Base-by-base conservation (phyloP, 208 protist species). In the Trypanosoma vivax region DNA sequence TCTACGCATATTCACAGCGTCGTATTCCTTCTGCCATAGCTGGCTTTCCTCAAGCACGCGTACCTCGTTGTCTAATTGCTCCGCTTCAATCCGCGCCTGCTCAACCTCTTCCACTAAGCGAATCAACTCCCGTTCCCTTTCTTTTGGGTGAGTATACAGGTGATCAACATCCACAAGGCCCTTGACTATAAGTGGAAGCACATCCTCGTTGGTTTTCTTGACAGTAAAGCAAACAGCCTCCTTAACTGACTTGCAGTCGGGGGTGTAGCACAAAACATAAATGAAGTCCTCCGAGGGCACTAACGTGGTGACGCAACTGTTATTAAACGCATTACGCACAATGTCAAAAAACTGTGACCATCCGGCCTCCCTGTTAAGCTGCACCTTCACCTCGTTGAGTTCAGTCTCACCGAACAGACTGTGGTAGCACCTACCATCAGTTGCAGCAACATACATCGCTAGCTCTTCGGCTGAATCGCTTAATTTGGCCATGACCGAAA, bases 31-130 rank as follows among this genome's bases (percentile, higher is more conserved):
- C 57, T 76, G 84, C 29, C 81, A 66, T 23, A 41, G 56, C 29
- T 86, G 40, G 37, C 68, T 87, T 47, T 89, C 84, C 45, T 79
- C 71, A 48, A 94, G 53, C n/a, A 86, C 68, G 21, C 68, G 34
- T 10, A 73, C 56, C 70, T 96, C 84, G 1, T 56, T 61, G 33
- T 92, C 84, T 2, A 92, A 68, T 25, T 59, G 60, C 13, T 79
- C 71, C 14, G 61, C 64, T 51, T 77, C 68, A 25, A 56, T 50
- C 16, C 34, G 28, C 33, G 74, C 54, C 6, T 71, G 57, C 16
- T 50, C 55, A 38, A 85, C 68, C 25, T 79, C 70, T 31, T 59
- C 59, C 23, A 49, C 52, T 19, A 76, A 16, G 16, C 62, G 52
- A 7, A 35, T 16, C 14, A 93, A 49, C 48, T 70, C 60, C 53